These are phyloP conservation scores for Butyriboletus loyo DNA, from an alignment of 768 basidiomycete species.

Conservation along the genomic window DNA sequence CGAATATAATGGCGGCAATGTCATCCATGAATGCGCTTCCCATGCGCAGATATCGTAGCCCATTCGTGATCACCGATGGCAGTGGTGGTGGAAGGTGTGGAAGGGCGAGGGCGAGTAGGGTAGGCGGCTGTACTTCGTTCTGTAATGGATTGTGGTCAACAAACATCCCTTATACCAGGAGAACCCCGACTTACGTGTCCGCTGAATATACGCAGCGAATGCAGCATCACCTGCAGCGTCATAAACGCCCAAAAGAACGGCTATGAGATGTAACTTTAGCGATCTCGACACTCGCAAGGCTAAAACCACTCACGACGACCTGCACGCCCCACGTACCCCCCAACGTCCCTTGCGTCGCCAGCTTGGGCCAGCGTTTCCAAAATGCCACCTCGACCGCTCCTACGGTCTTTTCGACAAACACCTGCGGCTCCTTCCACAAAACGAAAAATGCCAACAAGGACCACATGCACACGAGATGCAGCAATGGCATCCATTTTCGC, in stretches of 20 bases:
- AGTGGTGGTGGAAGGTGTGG: constrained; percentile 66
- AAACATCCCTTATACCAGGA: neutral
- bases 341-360: constrained; percentile 39
- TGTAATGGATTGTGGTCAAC: constrained; percentile 25
- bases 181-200: constrained; percentile 51
- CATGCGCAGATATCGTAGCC: constrained; percentile 67
- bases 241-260: constrained; percentile 84
- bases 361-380: constrained; percentile 65
- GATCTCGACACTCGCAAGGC: neutral
- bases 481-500: constrained; percentile 61
- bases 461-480: constrained; percentile 68
- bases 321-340: constrained; percentile 48
- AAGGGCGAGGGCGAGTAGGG: constrained; percentile 54
- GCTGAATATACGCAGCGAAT: constrained; percentile 69
- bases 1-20: constrained; percentile 66
- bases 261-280: constrained; percentile 34
- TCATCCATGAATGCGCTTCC: constrained; percentile 67
- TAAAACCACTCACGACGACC: constrained; percentile 46
- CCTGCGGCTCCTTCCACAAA: constrained; percentile 59
- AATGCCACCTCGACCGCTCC: constrained; percentile 33
- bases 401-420: constrained; percentile 37
- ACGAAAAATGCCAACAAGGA: constrained; percentile 64
- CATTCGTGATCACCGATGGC: constrained; percentile 58
- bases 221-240: constrained; percentile 66
- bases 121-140: constrained; percentile 60